A percentile compares a stretch with the other conserved stretches of the same genome.
phyloP scores from a whole-genome alignment of 1,284 basidiomycete genomes.

The Sanguinoderma infundibulare region DNA sequence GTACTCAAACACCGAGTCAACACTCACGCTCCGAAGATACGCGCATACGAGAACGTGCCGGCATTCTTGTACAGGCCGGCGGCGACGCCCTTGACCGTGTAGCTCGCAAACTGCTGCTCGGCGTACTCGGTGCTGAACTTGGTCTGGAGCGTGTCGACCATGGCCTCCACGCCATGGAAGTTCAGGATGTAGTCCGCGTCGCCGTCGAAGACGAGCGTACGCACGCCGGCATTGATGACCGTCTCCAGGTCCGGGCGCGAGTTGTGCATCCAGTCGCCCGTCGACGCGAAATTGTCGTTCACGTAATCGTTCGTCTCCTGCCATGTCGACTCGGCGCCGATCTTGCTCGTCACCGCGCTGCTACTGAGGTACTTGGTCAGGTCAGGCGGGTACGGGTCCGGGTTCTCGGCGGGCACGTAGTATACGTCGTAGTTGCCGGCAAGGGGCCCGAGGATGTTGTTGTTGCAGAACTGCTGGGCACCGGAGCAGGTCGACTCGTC shows the following conservation, averaged over 20 bases:
- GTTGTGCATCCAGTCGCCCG: constrained; percentile 73
- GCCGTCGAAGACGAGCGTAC: constrained; percentile 57
- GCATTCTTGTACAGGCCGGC: constrained; percentile 64
- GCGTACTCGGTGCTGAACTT: constrained; percentile 37
- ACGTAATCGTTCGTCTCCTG: constrained; percentile 47
- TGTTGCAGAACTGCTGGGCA: constrained; percentile 63
- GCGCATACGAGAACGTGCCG: constrained; percentile 62
- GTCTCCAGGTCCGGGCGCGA: constrained; percentile 57
- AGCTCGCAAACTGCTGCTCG: constrained; percentile 48
- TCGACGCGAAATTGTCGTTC: constrained; percentile 58
- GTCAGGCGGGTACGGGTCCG: constrained; percentile 62
- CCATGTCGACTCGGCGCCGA: constrained; percentile 60
- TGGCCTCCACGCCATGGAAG: constrained; percentile 62
- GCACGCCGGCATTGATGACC: constrained; percentile 64
- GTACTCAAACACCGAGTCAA: not conserved
- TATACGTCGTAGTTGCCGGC: constrained; percentile 56
- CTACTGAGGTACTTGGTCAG: constrained; percentile 47
- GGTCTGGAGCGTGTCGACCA: constrained; percentile 42
- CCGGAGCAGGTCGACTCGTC: constrained; percentile 52
- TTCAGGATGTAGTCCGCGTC: constrained; percentile 69
- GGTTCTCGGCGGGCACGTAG: constrained; percentile 52
- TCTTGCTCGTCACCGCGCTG: constrained; percentile 39
- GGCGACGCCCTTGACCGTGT: constrained; percentile 51
- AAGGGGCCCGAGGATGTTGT: constrained; percentile 53
- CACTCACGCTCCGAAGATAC: constrained; percentile 51